phyloP scores from a whole-genome alignment of 2,329 filamentous ascomycete genomes.

The Fusarium pininemorale region DNA sequence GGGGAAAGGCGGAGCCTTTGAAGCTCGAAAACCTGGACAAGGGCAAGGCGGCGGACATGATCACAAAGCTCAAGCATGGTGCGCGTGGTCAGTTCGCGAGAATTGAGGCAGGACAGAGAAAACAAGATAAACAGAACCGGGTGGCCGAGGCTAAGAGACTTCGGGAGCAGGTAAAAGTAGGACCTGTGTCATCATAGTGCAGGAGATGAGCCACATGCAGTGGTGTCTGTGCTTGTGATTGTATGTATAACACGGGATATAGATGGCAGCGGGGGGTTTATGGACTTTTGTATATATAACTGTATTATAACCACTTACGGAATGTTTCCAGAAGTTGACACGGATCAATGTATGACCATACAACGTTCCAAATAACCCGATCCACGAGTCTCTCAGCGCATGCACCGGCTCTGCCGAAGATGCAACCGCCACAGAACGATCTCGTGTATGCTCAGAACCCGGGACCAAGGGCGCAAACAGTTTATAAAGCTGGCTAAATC shows the following conservation, averaged over 20 bases:
- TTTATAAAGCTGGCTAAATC: background rate
- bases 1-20: constrained; percentile 63
- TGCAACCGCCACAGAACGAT: background rate
- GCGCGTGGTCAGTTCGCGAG: constrained; percentile 70
- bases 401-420: constrained; percentile 16
- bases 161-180: constrained; percentile 65
- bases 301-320: background rate
- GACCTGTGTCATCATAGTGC: constrained; percentile 52
- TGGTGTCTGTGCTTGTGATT: constrained; percentile 14
- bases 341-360: background rate
- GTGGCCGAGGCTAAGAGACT: constrained; percentile 52
- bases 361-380: background rate
- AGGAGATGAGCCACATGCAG: constrained; percentile 2
- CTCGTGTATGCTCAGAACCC: constrained; percentile 1
- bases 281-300: background rate
- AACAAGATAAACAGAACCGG: constrained; percentile 51
- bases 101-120: constrained; percentile 62
- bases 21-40: constrained; percentile 71
- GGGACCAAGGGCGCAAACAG: constrained; percentile 1
- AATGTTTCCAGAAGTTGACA: constrained; percentile 18
- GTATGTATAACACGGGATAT: constrained; percentile 21
- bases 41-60: constrained; percentile 87
- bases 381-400: constrained; percentile 1
- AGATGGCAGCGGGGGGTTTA: constrained; percentile 13
- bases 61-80: constrained; percentile 89